These are phyloP conservation scores for Aeschynomene evenia DNA, from an alignment of 306 rosid genomes.

Conservation along the genomic window DNA sequence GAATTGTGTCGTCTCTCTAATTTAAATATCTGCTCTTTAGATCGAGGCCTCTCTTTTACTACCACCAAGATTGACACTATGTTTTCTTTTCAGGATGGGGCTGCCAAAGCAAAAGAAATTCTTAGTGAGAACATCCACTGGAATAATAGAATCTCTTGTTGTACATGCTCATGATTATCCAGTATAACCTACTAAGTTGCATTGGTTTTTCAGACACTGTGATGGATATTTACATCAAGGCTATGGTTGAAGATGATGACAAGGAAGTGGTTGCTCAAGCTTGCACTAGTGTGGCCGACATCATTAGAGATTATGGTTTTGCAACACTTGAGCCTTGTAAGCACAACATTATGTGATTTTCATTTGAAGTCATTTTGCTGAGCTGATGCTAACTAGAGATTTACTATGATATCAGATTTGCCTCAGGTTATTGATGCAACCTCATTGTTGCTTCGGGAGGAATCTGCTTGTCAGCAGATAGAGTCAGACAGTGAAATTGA, in stretches of 20 bases:
- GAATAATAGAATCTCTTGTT: constrained; percentile 4
- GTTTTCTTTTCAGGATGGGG: constrained; percentile 70
- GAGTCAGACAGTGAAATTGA: constrained; percentile 85
- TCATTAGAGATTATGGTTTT: constrained; percentile 83
- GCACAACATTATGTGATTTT: constrained; percentile 35
- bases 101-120: constrained; percentile 65
- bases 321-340: constrained; percentile 79
- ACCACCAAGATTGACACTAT: constrained; percentile 3
- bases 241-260: constrained; percentile 92
- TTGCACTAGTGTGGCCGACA: constrained; percentile 82
- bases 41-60: constrained; percentile 22
- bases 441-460: constrained; percentile 66
- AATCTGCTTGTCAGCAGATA: constrained; percentile 82
- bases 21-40: constrained; percentile 12
- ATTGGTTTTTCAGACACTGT: constrained; percentile 60
- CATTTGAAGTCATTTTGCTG: constrained; percentile 21
- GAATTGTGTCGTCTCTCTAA: constrained; percentile 3
- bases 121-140: constrained; percentile 56
- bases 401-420: constrained; percentile 51
- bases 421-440: constrained; percentile 80
- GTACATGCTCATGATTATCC: background rate
- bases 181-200: background rate
- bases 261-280: constrained; percentile 97
- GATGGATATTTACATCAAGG: constrained; percentile 77
- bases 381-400: constrained; percentile 30